Conservation (phyloP, 1,284 basidiomycete species). For the Schizophyllum commune region DNA sequence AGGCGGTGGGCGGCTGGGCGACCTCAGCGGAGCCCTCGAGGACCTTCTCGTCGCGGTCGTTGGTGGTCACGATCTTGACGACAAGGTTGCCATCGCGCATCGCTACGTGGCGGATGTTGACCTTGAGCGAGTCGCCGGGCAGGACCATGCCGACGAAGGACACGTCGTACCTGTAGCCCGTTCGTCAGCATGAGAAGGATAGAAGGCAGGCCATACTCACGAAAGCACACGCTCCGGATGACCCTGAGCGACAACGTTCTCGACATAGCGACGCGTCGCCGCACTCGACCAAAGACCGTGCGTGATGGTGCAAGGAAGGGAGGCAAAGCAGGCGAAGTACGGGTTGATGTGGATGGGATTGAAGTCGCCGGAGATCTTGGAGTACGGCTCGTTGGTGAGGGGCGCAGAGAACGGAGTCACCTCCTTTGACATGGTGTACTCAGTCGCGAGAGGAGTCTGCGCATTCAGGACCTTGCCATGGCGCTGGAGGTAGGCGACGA, state of each 20-base stretch:
- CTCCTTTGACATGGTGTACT: constrained; percentile 14
- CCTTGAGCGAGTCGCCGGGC: constrained; percentile 85
- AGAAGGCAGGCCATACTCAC: constrained; percentile 36
- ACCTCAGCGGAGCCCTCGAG: constrained; percentile 91
- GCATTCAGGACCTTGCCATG: constrained; percentile 78
- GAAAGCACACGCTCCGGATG: constrained; percentile 84
- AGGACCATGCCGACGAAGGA: constrained; percentile 96
- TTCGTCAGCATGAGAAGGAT: constrained; percentile 9
- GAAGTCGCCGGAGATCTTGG: constrained; percentile 93
- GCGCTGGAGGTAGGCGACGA: constrained; percentile 88
- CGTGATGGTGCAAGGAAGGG: constrained; percentile 93
- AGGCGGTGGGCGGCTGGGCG: constrained; percentile 86
- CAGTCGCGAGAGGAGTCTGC: constrained; percentile 60
- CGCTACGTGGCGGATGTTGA: constrained; percentile 84
- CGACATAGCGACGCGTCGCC: constrained; percentile 88
- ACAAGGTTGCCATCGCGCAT: constrained; percentile 93
- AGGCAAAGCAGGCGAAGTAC: constrained; percentile 93
- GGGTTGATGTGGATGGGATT: constrained; percentile 99
- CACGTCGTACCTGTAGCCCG: constrained; percentile 68
- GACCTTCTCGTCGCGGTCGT: constrained; percentile 84
- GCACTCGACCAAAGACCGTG: constrained; percentile 98
- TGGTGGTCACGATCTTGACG: constrained; percentile 85
- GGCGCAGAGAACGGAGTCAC: constrained; percentile 59
- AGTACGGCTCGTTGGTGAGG: constrained; percentile 91
- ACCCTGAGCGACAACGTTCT: constrained; percentile 91